These are phyloP conservation scores for Hypomyces perniciosus DNA, from an alignment of 2,329 filamentous ascomycete genomes.

Conservation along the genomic window DNA sequence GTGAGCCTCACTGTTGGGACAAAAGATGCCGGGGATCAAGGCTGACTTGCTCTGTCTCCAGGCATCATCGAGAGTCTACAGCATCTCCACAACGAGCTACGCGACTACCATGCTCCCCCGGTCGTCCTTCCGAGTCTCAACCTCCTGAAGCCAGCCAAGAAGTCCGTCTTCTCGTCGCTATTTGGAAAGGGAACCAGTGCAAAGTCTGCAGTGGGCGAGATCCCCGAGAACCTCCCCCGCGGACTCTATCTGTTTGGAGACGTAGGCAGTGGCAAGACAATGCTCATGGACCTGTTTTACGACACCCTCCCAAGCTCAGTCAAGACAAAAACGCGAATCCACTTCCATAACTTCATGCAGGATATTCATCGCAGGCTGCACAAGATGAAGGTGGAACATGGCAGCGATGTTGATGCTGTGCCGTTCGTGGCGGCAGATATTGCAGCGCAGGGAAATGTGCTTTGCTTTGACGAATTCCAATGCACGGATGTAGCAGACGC, in stretches of 20 bases:
- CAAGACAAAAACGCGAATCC: slow-evolving; percentile 79
- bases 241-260: slow-evolving; percentile 95
- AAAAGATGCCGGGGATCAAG: neutral
- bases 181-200: slow-evolving; percentile 46
- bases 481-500: slow-evolving; percentile 97
- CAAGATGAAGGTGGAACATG: slow-evolving; percentile 80
- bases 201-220: slow-evolving; percentile 39
- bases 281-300: slow-evolving; percentile 98
- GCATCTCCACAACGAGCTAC: slow-evolving; percentile 78
- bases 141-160: slow-evolving; percentile 50
- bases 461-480: slow-evolving; percentile 99
- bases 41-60: slow-evolving; percentile 25
- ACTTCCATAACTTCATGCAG: slow-evolving; percentile 99
- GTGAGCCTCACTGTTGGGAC: slow-evolving; percentile 37
- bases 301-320: slow-evolving; percentile 82
- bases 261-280: slow-evolving; percentile 96
- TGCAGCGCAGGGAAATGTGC: slow-evolving; percentile 72
- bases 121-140: slow-evolving; percentile 75
- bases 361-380: slow-evolving; percentile 89
- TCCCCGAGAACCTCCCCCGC: slow-evolving; percentile 71
- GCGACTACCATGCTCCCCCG: slow-evolving; percentile 63
- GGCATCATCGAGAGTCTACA: slow-evolving; percentile 86
- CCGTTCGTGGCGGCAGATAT: slow-evolving; percentile 95
- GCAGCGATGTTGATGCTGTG: slow-evolving; percentile 82
- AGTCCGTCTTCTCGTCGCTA: slow-evolving; percentile 54